These are phyloP conservation scores for Basipetospora chlamydospora DNA, from an alignment of 2,329 filamentous ascomycete genomes.

Conservation along the genomic window DNA sequence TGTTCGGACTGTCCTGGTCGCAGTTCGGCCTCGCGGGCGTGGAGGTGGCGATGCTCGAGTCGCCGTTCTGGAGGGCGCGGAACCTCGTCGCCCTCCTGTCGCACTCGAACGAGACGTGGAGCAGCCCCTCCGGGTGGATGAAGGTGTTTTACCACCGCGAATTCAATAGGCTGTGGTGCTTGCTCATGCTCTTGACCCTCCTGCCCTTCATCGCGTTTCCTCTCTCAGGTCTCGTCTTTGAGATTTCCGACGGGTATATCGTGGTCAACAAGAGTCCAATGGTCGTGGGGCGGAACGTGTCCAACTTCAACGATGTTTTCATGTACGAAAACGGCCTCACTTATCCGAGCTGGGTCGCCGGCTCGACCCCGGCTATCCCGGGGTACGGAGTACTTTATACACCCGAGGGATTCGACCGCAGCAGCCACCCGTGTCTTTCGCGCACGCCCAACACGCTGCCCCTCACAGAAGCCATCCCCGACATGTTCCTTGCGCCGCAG, in stretches of 20 bases:
- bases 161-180: constrained; percentile 6
- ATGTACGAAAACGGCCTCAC: no score
- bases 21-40: constrained; percentile 8
- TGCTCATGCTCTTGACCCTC: constrained; percentile 5
- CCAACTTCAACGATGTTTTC: background rate
- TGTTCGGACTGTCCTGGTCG: constrained; percentile 9
- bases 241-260: constrained; percentile 9
- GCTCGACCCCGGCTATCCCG: constrained; percentile 5
- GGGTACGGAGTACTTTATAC: constrained; percentile 8
- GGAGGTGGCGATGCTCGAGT: constrained; percentile 7
- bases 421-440: background rate
- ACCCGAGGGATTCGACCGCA: background rate
- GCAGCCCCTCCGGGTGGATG: constrained; percentile 9
- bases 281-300: constrained; percentile 6
- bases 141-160: constrained; percentile 1
- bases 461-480: background rate
- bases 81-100: constrained; percentile 4
- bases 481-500: constrained; percentile 9
- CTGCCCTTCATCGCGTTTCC: constrained; percentile 8
- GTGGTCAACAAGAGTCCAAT: background rate
- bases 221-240: constrained; percentile 7
- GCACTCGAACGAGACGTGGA: constrained; percentile 7
- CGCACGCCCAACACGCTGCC: constrained; percentile 7
- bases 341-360: constrained; percentile 8
- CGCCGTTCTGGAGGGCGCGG: background rate